Evolutionary conservation across 306 rosid species (phyloP).

Genomic region (Cucumis cinereus): DNA sequence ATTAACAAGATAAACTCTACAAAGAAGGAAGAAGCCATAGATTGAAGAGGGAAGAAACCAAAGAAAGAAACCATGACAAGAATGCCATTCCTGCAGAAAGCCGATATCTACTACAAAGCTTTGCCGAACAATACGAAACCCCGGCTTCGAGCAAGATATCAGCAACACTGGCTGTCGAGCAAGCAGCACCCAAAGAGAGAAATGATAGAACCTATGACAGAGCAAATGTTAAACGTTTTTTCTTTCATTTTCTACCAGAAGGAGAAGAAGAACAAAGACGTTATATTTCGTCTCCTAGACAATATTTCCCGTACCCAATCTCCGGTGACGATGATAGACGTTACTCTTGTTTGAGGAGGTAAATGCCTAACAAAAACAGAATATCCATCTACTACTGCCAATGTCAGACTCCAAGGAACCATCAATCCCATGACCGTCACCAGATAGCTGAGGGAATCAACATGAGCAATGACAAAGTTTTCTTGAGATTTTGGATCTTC

Average conservation of each 20-base stretch:
- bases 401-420: constrained; percentile 80
- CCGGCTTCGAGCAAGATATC: constrained; percentile 33
- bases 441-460: constrained; percentile 53
- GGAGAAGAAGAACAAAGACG: neutral
- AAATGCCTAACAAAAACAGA: constrained; percentile 45
- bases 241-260: neutral
- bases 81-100: constrained; percentile 83
- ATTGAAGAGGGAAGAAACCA: constrained; percentile 61
- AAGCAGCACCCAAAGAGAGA: constrained; percentile 69
- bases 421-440: constrained; percentile 86
- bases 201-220: constrained; percentile 49
- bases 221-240: neutral
- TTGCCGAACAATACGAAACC: constrained; percentile 30
- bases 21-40: constrained; percentile 68
- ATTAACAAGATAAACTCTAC: constrained; percentile 8
- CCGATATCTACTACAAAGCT: constrained; percentile 57
- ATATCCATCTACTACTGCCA: constrained; percentile 66
- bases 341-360: constrained; percentile 44
- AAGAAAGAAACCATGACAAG: constrained; percentile 74
- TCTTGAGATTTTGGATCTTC: constrained; percentile 4
- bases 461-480: constrained; percentile 13
- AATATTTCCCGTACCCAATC: constrained; percentile 48
- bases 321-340: constrained; percentile 40
- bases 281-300: neutral
- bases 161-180: constrained; percentile 60